phyloP scores from a whole-genome alignment of 2,329 filamentous ascomycete genomes.

The Cladorrhinum sp. region DNA sequence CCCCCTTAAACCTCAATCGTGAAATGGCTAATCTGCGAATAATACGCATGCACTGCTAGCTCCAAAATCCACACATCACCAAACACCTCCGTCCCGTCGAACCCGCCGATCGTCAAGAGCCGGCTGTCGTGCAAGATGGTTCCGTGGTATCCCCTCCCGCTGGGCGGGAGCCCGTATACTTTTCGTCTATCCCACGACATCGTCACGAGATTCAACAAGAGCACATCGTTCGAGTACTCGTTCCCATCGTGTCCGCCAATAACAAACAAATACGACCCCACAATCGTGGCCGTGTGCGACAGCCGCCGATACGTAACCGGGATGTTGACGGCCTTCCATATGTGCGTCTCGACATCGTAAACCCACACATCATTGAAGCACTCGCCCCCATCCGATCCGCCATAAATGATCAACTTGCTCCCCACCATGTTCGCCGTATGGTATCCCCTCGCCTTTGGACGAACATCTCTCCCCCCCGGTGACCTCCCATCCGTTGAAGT shows the following conservation, averaged over 20 bases:
- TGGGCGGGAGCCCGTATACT: constrained; percentile 61
- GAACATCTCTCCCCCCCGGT: constrained; percentile 33
- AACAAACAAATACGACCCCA: constrained; percentile 68
- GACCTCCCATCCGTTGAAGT: constrained; percentile 13
- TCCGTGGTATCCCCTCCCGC: constrained; percentile 64
- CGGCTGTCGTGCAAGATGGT: constrained; percentile 64
- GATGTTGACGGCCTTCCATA: constrained; percentile 59
- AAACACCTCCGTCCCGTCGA: constrained; percentile 66
- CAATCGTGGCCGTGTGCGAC: constrained; percentile 66
- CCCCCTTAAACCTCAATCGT: constrained; percentile 59
- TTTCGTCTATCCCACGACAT: constrained; percentile 70
- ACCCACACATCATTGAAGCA: constrained; percentile 74
- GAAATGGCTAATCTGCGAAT: constrained; percentile 71
- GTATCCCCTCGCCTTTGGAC: constrained; percentile 64
- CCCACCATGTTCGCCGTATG: constrained; percentile 73
- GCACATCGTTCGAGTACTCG: constrained; percentile 67
- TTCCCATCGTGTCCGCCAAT: constrained; percentile 67
- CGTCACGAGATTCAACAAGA: constrained; percentile 66
- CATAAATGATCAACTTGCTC: constrained; percentile 68
- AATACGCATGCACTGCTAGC: constrained; percentile 67
- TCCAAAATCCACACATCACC: constrained; percentile 65
- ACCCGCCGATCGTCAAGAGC: constrained; percentile 62
- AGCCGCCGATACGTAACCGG: constrained; percentile 61
- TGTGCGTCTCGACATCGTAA: constrained; percentile 61
- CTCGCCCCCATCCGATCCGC: constrained; percentile 66